Percentiles rank a stretch among this genome's conserved stretches.
These are phyloP conservation scores for Bacidia rubella DNA, from an alignment of 495 filamentous ascomycete species.

Conservation along the genomic window DNA sequence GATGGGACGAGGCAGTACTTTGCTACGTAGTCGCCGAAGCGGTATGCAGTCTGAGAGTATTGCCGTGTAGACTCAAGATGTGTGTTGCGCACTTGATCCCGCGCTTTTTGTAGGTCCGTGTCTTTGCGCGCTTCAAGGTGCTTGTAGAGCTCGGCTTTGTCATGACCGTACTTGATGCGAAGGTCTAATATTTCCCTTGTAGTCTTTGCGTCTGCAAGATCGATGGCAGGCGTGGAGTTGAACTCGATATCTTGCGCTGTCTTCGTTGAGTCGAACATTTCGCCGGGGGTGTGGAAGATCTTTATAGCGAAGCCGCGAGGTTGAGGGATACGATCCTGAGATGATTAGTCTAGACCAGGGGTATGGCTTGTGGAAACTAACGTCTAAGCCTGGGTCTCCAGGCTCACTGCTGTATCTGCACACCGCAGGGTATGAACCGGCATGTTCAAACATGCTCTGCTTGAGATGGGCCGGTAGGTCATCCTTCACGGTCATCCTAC, in stretches of 20 bases:
- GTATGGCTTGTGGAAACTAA: slow-evolving; percentile 1
- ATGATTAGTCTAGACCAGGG: slow-evolving; percentile 7
- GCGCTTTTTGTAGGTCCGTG: slow-evolving; percentile 28
- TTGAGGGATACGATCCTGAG: slow-evolving; percentile 29
- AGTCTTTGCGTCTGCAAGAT: slow-evolving; percentile 32
- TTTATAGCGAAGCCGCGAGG: slow-evolving; percentile 38
- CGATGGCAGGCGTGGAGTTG: slow-evolving; percentile 34
- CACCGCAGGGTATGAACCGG: slow-evolving; percentile 25
- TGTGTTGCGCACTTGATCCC: slow-evolving; percentile 26
- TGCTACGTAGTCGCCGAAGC: slow-evolving; percentile 34
- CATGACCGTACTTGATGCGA: slow-evolving; percentile 28
- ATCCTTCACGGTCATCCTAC: slow-evolving; percentile 27
- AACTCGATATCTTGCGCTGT: slow-evolving; percentile 35
- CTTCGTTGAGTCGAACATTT: slow-evolving; percentile 28
- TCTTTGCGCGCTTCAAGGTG: slow-evolving; percentile 29
- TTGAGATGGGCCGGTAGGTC: slow-evolving; percentile 30
- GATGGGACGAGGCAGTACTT: slow-evolving; percentile 34
- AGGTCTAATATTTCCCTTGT: slow-evolving; percentile 34
- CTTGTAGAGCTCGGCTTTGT: slow-evolving; percentile 27
- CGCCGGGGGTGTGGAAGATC: slow-evolving; percentile 32
- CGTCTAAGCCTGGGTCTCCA: slow-evolving; percentile 30
- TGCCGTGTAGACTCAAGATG: slow-evolving; percentile 31
- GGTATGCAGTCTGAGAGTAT: slow-evolving; percentile 36
- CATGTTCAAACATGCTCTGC: slow-evolving; percentile 31
- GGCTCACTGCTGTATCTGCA: slow-evolving; percentile 31